Conservation (phyloP, 2,329 filamentous ascomycete genomes). For the Xylaria sp. region DNA sequence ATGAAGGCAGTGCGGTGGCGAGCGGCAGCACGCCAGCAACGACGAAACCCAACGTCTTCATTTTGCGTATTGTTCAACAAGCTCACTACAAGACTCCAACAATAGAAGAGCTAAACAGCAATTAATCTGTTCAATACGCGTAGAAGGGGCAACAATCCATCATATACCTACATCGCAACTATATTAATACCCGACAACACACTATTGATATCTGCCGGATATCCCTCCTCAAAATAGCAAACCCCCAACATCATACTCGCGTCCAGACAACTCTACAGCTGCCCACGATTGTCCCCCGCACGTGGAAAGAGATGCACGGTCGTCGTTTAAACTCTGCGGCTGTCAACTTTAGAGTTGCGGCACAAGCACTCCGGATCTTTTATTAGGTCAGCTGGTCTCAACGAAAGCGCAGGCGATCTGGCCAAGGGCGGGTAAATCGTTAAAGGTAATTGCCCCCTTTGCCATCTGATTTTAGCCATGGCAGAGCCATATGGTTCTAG, state of each 20-base stretch:
- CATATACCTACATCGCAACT: conserved; percentile 22
- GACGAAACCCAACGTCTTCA: conserved; percentile 41
- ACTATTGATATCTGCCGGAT: conserved; percentile 36
- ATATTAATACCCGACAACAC: conserved; percentile 18
- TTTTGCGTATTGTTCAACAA: conserved; percentile 21
- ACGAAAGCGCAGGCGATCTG: conserved; percentile 33
- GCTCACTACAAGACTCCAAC: conserved; percentile 3
- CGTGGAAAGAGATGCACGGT: conserved; percentile 33
- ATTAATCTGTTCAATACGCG: neutral
- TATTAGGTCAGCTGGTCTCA: conserved; percentile 37
- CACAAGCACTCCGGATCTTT: conserved; percentile 43
- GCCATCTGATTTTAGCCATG: conserved; percentile 41
- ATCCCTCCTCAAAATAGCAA: conserved; percentile 29
- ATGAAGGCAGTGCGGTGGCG: conserved; percentile 41
- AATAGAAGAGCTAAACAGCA: neutral
- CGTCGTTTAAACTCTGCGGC: conserved; percentile 30
- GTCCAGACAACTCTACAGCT: conserved; percentile 24
- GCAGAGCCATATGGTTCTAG: conserved; percentile 41
- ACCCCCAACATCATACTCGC: conserved; percentile 17
- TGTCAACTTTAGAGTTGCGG: conserved; percentile 40
- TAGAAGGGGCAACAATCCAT: conserved; percentile 17
- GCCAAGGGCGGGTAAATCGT: conserved; percentile 47
- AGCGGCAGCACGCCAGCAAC: conserved; percentile 38
- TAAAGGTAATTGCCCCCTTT: conserved; percentile 41
- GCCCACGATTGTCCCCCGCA: conserved; percentile 25